Base-by-base conservation (phyloP, 1,284 basidiomycete species). In the Apiotrichum laibachii region DNA sequence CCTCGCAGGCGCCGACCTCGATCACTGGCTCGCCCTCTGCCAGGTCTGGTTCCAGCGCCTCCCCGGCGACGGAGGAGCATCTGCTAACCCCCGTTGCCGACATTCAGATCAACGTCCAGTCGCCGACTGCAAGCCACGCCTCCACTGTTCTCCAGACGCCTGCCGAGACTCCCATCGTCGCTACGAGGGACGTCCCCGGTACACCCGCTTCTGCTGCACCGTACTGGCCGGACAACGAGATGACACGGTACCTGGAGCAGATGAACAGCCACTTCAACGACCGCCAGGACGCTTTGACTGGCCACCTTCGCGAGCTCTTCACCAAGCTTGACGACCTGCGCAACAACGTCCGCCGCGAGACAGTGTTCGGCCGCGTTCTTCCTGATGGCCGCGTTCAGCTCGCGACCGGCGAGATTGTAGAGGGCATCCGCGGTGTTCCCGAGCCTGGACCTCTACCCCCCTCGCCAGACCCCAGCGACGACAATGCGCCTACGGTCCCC, bases 201-300 rank as follows among this genome's bases (percentile, higher is more conserved):
- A 18, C 37, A 1, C 50, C 50, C 4, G 21, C 22, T 3, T 31
- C 51, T 1, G 51, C 13, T 8, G 33, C 26, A 18, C 26, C 33
- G 0, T 53, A 53, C 51, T 53, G 51, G 51, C 51, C 21, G 59
- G 59, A 63, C 45, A 58, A 60, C 50, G 60, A 62, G 21, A 77
- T 79, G 63, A 71, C 72, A 9, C 67, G 74, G 34, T 79, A 75
- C 59, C 63, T 79, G 13, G 70, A 77, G 47, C 70, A 72, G 22
- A 70, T 79, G 65, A 70, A 69, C 39, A 74, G 75, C 45, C 73
- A 75, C 40, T 71, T 79, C 58, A 68, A 69, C 40, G 65, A 71
- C 40, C 70, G 69, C 43, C 62, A 67, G 15, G 62, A 65, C 13
- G 66, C 64, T 5, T 55, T 69, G 5, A 63, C 70, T 13, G 53